Evolutionary conservation across 1,284 basidiomycete genomes (phyloP), one percentile per base, ranked within the genome.

Genomic region (Kwoniella shivajii): DNA sequence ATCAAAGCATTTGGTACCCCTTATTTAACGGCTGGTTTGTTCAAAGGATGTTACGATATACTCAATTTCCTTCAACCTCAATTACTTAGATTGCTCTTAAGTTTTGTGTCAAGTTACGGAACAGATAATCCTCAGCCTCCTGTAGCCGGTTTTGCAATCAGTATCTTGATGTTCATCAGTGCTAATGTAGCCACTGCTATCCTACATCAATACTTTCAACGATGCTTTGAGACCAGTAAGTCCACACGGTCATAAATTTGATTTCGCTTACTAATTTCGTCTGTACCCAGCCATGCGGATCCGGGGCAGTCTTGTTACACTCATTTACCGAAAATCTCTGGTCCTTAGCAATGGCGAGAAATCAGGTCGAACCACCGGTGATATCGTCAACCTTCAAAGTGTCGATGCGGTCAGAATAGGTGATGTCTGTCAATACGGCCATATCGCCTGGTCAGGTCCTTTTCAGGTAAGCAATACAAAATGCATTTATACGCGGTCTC

Each of bases 301-400:
- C 42, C 86, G 92, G 39, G 88, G 90, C 0, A 92, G 93, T 1
- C 82, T 98, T 20, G 85, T 97, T 34, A 87, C 87, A 0, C 84
- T 84, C 0, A 90, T 95, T 53, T 97, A 94, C 80, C 82, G 87
- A 60, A 96, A 97, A 75, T 84, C 90, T 0, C 82, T 98, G 20
- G 82, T 89, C 1, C 83, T 97, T 20, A 90, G 89, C 7, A 92
- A 88, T 64, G 88, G 92, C 57, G 92, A 91, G 69, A 85, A 88
- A 4, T 82, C 82, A 5, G 69, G 79, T 27, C 85, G 89, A 34
- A 84, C 89, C 0, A 87, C 90, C 0, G 94, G 94, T 4, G 92
- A 97, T 70, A 92, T 96, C 48, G 91, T 96, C 65, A 97, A 97
- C 72, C 78, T 96, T 27, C 94, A 95, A 88, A 88, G 86, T 11